Base-by-base conservation (phyloP, 768 basidiomycete genomes). In the Omphalotus guepiniiformis region DNA sequence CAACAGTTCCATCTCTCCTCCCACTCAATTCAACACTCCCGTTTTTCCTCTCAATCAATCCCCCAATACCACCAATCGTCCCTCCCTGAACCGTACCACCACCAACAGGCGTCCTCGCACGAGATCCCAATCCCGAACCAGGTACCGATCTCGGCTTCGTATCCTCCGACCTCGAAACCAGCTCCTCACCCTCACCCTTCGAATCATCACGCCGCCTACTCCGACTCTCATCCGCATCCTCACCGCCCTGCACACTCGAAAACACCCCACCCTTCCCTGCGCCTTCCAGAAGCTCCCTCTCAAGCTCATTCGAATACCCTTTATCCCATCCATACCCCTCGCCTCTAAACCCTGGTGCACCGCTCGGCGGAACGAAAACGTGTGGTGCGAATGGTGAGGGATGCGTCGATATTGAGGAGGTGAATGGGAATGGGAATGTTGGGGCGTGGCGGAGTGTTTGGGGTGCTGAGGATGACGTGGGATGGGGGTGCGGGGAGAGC, bases 321-420 rank as follows among this genome's bases (percentile, higher is more conserved):
- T 78, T 81, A 61, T 91, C 82, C 89, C 89, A 80, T 48, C 72
- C 66, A 50, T 76, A 71, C 13, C 66, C 63, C 39, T 87, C 85
- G 0, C 85, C 85, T 12, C 64, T 70, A 54, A 84, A 90, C 4
- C 88, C 91, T 1, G 90, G 90, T 1, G 90, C 91, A n/a, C 90
- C 82, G 42, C 58, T 66, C 1, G 74, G 71, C 2, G 76, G 68
- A 0, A 65, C 52, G 48, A 70, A 68, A 19, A 50, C 29, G 37
- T 63, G 60, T 26, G 70, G 67, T 0, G 83, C 74, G 40, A 76
- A 79, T 0, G 75, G 74, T 8, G 73, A 62, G 22, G 47, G 15
- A 22, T 53, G 51, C 12, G 38, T 42, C 37, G 50, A 44, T 27
- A 35, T 51, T 2, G 50, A 49, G 12, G 57, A 53, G 16, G 56